A percentile compares a stretch with the other conserved stretches of the same genome.
Evolutionary conservation across 208 protist genomes (phyloP).

Genomic region (Trypanosomatidae sp.): DNA sequence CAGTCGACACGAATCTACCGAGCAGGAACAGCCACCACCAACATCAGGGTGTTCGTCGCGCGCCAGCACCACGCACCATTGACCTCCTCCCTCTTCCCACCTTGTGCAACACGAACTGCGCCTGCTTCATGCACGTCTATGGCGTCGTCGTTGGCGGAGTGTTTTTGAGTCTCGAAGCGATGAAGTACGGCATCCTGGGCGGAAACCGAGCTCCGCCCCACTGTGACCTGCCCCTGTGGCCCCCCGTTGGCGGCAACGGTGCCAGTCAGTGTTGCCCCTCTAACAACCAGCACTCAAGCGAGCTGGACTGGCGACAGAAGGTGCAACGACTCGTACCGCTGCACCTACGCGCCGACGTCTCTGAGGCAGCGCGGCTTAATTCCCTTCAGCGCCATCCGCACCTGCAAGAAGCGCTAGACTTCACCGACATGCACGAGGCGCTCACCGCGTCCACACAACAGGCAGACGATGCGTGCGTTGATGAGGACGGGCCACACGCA

Average conservation of each 20-base stretch:
- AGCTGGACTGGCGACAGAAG: not conserved
- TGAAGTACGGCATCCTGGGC: constrained; percentile 75
- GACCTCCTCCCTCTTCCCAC: constrained; percentile 29
- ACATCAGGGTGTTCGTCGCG: not conserved
- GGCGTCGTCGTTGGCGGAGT: constrained; percentile 49
- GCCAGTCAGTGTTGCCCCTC: not conserved
- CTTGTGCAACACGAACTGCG: constrained; percentile 25
- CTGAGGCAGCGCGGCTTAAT: constrained; percentile 10
- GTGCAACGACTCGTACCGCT: constrained; percentile 12
- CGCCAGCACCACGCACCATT: constrained; percentile 6
- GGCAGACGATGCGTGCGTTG: not conserved
- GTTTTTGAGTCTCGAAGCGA: constrained; percentile 47
- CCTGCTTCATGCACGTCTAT: constrained; percentile 52
- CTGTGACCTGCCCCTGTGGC: constrained; percentile 35
- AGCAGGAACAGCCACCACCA: not conserved
- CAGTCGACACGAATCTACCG: not conserved
- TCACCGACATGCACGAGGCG: constrained; percentile 15
- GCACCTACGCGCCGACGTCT: constrained; percentile 19
- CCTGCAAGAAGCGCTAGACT: constrained; percentile 11
- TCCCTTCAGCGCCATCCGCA: constrained; percentile 22
- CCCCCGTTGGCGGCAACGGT: constrained; percentile 15
- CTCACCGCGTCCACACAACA: not conserved
- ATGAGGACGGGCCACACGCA: not conserved
- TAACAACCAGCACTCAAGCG: not conserved
- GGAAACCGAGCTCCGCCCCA: constrained; percentile 42